A percentile compares a stretch with the other conserved stretches of the same genome.
phyloP scores from a whole-genome alignment of 169 alveolate genomes.

The Cardiosporidium cionae region DNA sequence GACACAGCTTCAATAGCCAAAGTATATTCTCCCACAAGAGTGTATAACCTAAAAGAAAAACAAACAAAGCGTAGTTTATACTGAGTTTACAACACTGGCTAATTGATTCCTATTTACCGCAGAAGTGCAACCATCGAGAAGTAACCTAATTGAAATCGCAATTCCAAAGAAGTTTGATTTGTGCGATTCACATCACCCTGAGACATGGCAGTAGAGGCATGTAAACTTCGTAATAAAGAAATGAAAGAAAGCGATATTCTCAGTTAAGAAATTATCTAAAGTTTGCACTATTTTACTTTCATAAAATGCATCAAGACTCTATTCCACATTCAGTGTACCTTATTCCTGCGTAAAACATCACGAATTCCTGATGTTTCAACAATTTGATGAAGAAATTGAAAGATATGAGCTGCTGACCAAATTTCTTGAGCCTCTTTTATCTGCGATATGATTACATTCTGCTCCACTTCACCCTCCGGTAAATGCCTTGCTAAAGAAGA shows the following conservation, averaged over 20 bases:
- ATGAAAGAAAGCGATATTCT: no score
- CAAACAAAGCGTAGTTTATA: constrained; percentile 23
- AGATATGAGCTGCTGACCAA: constrained; percentile 11
- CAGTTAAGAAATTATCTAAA: no score
- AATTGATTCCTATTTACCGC: no score
- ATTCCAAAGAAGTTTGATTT: no score
- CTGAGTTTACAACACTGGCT: constrained; percentile 11
- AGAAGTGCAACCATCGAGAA: constrained; percentile 50
- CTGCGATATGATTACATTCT: background rate
- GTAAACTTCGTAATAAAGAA: no score
- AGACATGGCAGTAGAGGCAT: no score
- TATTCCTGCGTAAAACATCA: background rate
- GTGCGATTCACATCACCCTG: no score
- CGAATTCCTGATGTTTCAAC: constrained; percentile 8
- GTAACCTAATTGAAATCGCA: constrained; percentile 49
- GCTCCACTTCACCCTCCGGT: constrained; percentile 41
- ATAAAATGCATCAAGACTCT: no score
- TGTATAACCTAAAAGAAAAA: constrained; percentile 41
- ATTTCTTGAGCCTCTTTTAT: constrained; percentile 7
- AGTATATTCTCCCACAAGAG: constrained; percentile 62
- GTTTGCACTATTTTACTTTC: no score
- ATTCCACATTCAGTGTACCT: no score
- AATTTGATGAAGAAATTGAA: constrained; percentile 1
- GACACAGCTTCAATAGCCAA: constrained; percentile 54
- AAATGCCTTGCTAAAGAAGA: constrained; percentile 13